Evolutionary conservation across 371 early-diverging fungal genomes (phyloP).

Genomic region (Coemansia sp.): DNA sequence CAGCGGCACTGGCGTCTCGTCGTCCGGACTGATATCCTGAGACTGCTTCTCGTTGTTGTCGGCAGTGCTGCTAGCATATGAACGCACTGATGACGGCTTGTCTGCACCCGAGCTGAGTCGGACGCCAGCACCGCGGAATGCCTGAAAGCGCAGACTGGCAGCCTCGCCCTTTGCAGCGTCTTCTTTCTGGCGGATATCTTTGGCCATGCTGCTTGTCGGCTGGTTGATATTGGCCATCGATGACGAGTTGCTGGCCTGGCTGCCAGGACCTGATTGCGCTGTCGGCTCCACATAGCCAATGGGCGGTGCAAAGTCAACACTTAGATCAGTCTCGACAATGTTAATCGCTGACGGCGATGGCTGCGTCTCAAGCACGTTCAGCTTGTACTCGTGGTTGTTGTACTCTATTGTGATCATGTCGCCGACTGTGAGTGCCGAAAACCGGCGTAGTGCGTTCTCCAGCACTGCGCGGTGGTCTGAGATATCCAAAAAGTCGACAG

Average conservation of each 20-base stretch:
- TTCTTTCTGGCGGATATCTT: constrained; percentile 26
- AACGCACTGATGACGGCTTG: constrained; percentile 14
- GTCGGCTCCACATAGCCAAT: constrained; percentile 93
- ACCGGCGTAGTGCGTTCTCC: constrained; percentile 96
- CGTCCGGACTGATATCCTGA: not conserved
- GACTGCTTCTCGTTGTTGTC: not conserved
- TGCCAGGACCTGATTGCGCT: not conserved
- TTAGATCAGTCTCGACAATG: constrained; percentile 98
- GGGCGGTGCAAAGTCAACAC: constrained; percentile 98
- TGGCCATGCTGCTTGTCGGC: constrained; percentile 33
- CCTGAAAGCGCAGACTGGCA: constrained; percentile 22
- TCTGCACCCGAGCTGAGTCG: constrained; percentile 13
- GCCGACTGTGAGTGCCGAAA: constrained; percentile 89
- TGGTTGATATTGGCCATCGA: constrained; percentile 6
- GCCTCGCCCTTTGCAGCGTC: constrained; percentile 24
- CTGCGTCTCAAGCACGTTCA: constrained; percentile 89
- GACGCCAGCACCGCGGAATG: constrained; percentile 27
- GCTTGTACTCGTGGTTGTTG: constrained; percentile 84
- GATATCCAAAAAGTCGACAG: constrained; percentile 96
- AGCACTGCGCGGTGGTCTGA: constrained; percentile 97
- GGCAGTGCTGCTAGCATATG: constrained; percentile 15
- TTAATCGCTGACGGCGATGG: constrained; percentile 81
- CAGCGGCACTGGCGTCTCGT: constrained; percentile 67
- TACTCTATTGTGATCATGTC: constrained; percentile 94
- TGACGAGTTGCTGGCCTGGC: constrained; percentile 11